These are phyloP conservation scores for Orbilia quercus DNA, from an alignment of 2,329 filamentous ascomycete species.

Conservation along the genomic window DNA sequence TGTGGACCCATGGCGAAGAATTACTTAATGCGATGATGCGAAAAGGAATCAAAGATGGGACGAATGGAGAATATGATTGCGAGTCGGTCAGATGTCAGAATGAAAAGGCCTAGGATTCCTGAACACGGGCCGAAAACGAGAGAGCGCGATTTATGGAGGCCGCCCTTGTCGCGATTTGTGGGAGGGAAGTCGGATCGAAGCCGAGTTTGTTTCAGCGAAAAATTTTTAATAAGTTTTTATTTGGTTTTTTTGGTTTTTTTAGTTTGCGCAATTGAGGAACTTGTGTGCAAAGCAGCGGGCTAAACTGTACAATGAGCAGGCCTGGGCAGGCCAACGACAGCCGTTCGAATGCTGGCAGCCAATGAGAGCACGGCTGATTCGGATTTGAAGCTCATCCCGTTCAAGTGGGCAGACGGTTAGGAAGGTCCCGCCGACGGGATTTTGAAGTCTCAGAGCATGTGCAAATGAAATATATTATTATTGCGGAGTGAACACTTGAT, in stretches of 20 bases:
- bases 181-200: constrained; percentile 35
- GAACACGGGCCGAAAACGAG: constrained; percentile 55
- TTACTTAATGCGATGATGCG: no score
- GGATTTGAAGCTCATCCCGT: constrained; percentile 42
- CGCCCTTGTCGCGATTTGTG: constrained; percentile 53
- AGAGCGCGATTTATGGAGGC: constrained; percentile 37
- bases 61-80: neutral
- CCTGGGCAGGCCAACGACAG: constrained; percentile 3
- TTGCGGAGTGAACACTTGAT: no score
- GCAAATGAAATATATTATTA: neutral
- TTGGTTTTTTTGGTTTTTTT: neutral
- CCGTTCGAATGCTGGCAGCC: constrained; percentile 37
- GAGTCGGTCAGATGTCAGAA: constrained; percentile 42
- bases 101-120: constrained; percentile 45
- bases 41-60: constrained; percentile 12
- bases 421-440: constrained; percentile 1
- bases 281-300: neutral
- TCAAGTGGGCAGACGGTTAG: neutral
- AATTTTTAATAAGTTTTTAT: constrained; percentile 17
- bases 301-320: no score
- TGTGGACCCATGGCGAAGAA: constrained; percentile 48
- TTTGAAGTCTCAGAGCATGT: constrained; percentile 3
- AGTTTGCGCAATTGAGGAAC: constrained; percentile 36
- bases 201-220: constrained; percentile 28
- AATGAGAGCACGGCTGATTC: constrained; percentile 44